These are phyloP conservation scores for Saraca asoca DNA, from an alignment of 331 rosid species.

Conservation along the genomic window DNA sequence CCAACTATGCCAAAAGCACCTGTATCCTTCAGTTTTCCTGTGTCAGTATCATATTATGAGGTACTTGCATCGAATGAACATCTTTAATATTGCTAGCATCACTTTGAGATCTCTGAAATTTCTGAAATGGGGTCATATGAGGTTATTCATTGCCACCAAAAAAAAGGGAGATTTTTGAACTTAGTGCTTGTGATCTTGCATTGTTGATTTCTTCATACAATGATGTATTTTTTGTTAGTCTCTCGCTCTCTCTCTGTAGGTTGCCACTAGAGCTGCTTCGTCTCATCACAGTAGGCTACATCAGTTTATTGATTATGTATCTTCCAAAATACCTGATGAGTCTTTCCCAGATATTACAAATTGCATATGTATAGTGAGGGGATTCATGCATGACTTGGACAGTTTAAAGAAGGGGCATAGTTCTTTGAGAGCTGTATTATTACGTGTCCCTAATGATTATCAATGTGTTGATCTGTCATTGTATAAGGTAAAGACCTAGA, in stretches of 20 bases:
- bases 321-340: constrained; percentile 79
- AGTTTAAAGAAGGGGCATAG: constrained; percentile 50
- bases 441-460: constrained; percentile 75
- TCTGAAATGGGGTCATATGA: constrained; percentile 18
- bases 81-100: constrained; percentile 4
- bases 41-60: constrained; percentile 84
- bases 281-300: constrained; percentile 43
- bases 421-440: constrained; percentile 70
- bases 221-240: constrained; percentile 19
- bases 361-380: constrained; percentile 77
- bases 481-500: constrained; percentile 67
- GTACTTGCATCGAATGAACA: constrained; percentile 44
- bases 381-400: constrained; percentile 61
- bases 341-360: constrained; percentile 65
- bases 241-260: constrained; percentile 50
- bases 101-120: too few species aligned
- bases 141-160: constrained; percentile 16
- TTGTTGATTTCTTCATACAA: constrained; percentile 18
- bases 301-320: constrained; percentile 64
- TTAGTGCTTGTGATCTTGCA: constrained; percentile 17
- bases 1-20: constrained; percentile 47
- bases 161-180: constrained; percentile 5
- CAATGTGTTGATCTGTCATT: constrained; percentile 81
- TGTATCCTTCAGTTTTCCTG: constrained; percentile 49
- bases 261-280: constrained; percentile 46